Conservation (phyloP, 805 yeast genomes). For the Schwanniomyces occidentalis region DNA sequence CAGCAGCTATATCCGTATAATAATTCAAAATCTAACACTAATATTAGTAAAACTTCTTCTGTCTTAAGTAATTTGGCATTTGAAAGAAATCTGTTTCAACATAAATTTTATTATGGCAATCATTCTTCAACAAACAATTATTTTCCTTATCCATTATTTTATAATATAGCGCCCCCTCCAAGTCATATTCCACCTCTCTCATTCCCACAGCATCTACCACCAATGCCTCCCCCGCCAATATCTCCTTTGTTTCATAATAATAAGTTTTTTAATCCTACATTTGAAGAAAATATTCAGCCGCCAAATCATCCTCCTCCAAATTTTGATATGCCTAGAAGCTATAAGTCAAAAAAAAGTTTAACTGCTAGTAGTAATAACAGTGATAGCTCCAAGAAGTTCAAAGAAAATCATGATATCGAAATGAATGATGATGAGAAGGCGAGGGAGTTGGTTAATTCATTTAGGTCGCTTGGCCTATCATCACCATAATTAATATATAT, state of each 20-base stretch:
- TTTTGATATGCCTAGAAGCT: neutral
- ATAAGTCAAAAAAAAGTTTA: neutral
- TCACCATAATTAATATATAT: no score
- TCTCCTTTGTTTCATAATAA: no score
- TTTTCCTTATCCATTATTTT: constrained; percentile 12
- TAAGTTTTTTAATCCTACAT: no score
- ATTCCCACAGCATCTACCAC: neutral
- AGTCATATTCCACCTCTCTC: constrained; percentile 1
- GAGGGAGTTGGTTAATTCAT: constrained; percentile 27
- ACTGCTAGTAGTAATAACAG: neutral
- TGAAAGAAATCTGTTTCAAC: constrained; percentile 33
- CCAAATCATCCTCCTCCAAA: neutral
- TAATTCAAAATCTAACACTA: constrained; percentile 1
- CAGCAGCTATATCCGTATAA: constrained; percentile 21
- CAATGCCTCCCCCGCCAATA: neutral
- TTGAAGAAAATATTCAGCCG: neutral
- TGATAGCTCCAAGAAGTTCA: neutral
- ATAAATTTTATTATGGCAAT: constrained; percentile 28
- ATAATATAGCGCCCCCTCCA: constrained; percentile 1
- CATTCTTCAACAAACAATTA: constrained; percentile 5
- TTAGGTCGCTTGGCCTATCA: constrained; percentile 11
- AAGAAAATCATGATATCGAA: constrained; percentile 4
- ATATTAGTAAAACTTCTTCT: constrained; percentile 6
- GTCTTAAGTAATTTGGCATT: constrained; percentile 27
- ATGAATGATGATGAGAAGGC: constrained; percentile 29